These are phyloP conservation scores for Gossypium arboreum DNA, from an alignment of 345 rosid species.

Conservation along the genomic window DNA sequence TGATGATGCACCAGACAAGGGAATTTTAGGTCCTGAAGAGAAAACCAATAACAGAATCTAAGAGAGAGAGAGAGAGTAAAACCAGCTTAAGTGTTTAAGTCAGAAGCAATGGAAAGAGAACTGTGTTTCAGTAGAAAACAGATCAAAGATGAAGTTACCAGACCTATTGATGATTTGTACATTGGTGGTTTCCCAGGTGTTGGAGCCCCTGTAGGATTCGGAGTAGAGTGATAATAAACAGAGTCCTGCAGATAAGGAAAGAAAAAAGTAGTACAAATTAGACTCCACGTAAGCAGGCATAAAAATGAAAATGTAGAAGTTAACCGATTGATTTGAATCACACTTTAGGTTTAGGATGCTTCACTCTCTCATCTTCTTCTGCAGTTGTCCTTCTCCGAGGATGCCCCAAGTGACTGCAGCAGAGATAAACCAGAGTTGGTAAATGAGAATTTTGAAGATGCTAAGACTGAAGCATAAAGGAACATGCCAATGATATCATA, in stretches of 20 bases:
- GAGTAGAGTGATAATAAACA: slow-evolving; percentile 90
- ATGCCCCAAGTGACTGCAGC: slow-evolving; percentile 81
- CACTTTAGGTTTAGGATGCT: slow-evolving; percentile 86
- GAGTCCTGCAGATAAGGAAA: slow-evolving; percentile 63
- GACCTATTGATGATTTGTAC: slow-evolving; percentile 84
- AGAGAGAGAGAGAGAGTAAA: background rate
- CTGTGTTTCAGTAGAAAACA: background rate
- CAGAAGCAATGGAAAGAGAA: background rate
- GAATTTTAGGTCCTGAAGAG: slow-evolving; percentile 71
- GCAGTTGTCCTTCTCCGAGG: slow-evolving; percentile 66
- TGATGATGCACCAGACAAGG: slow-evolving; percentile 60
- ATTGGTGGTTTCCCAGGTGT: slow-evolving; percentile 98
- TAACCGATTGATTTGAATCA: slow-evolving; percentile 10
- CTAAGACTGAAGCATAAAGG: slow-evolving; percentile 5
- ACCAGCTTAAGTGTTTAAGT: background rate
- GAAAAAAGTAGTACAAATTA: slow-evolving; percentile 3
- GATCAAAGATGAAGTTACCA: slow-evolving; percentile 13
- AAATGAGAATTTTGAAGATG: slow-evolving; percentile 21
- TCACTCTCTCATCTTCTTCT: slow-evolving; percentile 79
- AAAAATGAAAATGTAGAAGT: slow-evolving; percentile 18
- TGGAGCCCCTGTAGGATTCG: slow-evolving; percentile 96
- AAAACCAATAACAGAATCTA: slow-evolving; percentile 12
- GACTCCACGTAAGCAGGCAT: slow-evolving; percentile 8
- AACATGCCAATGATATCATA: background rate
- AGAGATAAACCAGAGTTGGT: slow-evolving; percentile 30